These are phyloP conservation scores for Rutstroemia sydowiana DNA, from an alignment of 2,329 filamentous ascomycete genomes.

Conservation along the genomic window DNA sequence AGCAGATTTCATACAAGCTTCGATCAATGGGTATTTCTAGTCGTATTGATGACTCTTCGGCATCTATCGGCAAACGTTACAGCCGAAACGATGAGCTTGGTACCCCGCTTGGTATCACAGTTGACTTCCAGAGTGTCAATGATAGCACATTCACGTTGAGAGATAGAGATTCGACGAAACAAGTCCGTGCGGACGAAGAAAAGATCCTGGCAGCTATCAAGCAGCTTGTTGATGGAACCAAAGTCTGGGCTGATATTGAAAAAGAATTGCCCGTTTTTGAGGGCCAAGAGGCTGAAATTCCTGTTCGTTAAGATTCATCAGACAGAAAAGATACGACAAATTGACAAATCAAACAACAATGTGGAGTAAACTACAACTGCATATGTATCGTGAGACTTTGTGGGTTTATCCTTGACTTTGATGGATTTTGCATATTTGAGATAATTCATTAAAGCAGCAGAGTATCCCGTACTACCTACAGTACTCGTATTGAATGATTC, in stretches of 20 bases:
- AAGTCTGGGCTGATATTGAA: slow-evolving; percentile 62
- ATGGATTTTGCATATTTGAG: too few species aligned
- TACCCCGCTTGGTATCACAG: slow-evolving; percentile 86
- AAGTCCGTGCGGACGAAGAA: slow-evolving; percentile 77
- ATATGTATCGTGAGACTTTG: neutral
- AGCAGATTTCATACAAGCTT: slow-evolving; percentile 66
- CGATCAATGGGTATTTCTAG: slow-evolving; percentile 71
- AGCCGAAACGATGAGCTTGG: slow-evolving; percentile 92
- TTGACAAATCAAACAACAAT: neutral
- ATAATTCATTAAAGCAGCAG: too few species aligned
- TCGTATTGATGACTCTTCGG: slow-evolving; percentile 82
- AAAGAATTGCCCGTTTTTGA: slow-evolving; percentile 78
- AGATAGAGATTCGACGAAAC: slow-evolving; percentile 83
- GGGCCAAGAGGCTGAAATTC: slow-evolving; percentile 51
- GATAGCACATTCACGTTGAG: slow-evolving; percentile 81
- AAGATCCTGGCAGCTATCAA: slow-evolving; percentile 69
- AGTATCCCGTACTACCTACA: too few species aligned
- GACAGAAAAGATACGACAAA: neutral
- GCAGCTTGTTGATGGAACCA: slow-evolving; percentile 40
- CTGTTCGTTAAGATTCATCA: slow-evolving; percentile 12
- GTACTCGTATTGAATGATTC: too few species aligned
- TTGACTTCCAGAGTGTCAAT: slow-evolving; percentile 92
- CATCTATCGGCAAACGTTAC: slow-evolving; percentile 91
- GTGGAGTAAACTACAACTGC: neutral
- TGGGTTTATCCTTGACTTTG: neutral